Conservation (phyloP, 805 yeast genomes). For the Candida chauliodis region DNA sequence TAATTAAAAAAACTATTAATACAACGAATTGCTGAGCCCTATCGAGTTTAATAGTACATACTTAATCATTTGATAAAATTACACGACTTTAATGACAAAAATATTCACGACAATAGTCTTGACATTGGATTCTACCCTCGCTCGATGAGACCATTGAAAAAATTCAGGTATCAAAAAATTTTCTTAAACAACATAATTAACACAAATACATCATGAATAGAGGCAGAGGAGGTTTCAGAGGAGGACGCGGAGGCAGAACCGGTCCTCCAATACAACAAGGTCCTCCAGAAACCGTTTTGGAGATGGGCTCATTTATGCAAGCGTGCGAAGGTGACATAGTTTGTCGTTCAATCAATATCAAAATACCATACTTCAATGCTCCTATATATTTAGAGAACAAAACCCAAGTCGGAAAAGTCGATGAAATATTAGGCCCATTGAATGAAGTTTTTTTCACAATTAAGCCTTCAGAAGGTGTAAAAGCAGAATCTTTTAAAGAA, state of each 20-base stretch:
- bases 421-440: constrained; percentile 95
- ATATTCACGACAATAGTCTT: neutral
- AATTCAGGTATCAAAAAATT: constrained; percentile 2
- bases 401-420: constrained; percentile 94
- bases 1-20: too few species aligned
- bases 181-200: neutral
- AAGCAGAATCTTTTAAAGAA: constrained; percentile 85
- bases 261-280: constrained; percentile 79
- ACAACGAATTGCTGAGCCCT: neutral
- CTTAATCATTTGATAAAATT: neutral
- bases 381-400: constrained; percentile 96
- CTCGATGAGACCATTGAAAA: constrained; percentile 6
- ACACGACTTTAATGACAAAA: constrained; percentile 1
- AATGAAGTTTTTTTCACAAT: constrained; percentile 98
- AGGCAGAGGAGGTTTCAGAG: constrained; percentile 69
- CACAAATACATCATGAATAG: constrained; percentile 48
- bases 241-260: constrained; percentile 66
- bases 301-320: constrained; percentile 91
- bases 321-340: constrained; percentile 97
- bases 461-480: constrained; percentile 94
- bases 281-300: constrained; percentile 93
- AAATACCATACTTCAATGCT: constrained; percentile 97
- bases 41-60: neutral
- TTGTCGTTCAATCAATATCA: constrained; percentile 89
- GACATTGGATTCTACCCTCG: neutral